Evolutionary conservation across 2,329 filamentous ascomycete species (phyloP).

Genomic region (Diaporthe nobilis): DNA sequence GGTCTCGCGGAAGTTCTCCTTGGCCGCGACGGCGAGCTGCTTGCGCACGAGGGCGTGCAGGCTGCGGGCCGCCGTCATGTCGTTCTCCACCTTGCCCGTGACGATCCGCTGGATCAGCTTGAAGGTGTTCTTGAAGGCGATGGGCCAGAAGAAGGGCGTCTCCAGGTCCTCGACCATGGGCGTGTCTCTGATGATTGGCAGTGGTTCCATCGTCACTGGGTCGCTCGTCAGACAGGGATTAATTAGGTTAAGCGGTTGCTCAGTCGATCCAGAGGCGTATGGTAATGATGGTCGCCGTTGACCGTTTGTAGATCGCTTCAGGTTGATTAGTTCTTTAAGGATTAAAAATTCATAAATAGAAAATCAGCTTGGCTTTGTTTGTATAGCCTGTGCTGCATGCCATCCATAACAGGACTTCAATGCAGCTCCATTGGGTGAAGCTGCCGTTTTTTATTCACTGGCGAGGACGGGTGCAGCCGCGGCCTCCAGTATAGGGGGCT

Average conservation of each 20-base stretch:
- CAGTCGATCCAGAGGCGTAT: neutral
- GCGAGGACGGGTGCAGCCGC: neutral
- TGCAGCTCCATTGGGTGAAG: neutral
- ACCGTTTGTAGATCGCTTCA: neutral
- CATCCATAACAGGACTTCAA: neutral
- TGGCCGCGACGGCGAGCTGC: conserved; percentile 40
- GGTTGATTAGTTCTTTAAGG: neutral
- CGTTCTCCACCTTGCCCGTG: conserved; percentile 47
- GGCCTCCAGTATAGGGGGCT: conserved; percentile 17
- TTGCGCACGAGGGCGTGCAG: conserved; percentile 42
- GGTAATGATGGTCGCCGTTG: neutral
- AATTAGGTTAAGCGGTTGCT: neutral
- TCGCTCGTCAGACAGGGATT: neutral
- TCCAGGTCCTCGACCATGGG: conserved; percentile 40
- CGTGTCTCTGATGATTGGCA: conserved; percentile 1
- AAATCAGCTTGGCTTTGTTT: neutral
- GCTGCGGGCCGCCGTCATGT: conserved; percentile 43
- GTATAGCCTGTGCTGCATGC: conserved; percentile 8
- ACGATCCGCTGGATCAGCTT: conserved; percentile 46
- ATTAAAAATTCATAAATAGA: conserved; percentile 9
- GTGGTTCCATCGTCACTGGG: neutral
- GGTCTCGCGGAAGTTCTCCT: conserved; percentile 41
- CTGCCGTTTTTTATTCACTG: conserved; percentile 27
- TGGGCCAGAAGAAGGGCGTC: conserved; percentile 41
- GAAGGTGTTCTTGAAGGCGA: conserved; percentile 45